Evolutionary conservation across 768 basidiomycete species (phyloP).

Genomic region (Serendipita sp.): DNA sequence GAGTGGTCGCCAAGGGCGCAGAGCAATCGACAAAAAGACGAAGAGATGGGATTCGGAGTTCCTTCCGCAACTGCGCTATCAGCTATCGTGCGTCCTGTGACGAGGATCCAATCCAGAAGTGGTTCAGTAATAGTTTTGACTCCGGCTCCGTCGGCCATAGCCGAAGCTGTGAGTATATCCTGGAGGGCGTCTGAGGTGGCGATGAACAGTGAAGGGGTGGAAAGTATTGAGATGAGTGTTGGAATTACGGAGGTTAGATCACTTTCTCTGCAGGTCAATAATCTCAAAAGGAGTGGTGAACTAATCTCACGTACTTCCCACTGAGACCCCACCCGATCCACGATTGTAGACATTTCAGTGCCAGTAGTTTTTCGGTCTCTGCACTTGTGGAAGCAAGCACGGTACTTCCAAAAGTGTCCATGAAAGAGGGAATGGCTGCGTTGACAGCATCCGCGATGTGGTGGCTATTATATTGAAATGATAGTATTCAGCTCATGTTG

Average conservation of each 20-base stretch:
- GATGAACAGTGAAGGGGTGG: slow-evolving; percentile 37
- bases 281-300: slow-evolving; percentile 5
- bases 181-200: slow-evolving; percentile 56
- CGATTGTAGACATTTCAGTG: slow-evolving; percentile 64
- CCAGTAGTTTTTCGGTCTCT: slow-evolving; percentile 43
- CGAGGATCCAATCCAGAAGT: slow-evolving; percentile 61
- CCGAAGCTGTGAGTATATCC: slow-evolving; percentile 62
- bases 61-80: slow-evolving; percentile 22
- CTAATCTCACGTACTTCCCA: slow-evolving; percentile 35
- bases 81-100: slow-evolving; percentile 36
- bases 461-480: slow-evolving; percentile 25
- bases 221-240: slow-evolving; percentile 43
- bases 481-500: slow-evolving; percentile 5
- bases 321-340: slow-evolving; percentile 61
- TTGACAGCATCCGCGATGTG: slow-evolving; percentile 50
- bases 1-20: slow-evolving; percentile 79
- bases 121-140: slow-evolving; percentile 67
- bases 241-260: slow-evolving; percentile 43
- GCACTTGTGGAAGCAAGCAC: slow-evolving; percentile 28
- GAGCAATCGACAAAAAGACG: slow-evolving; percentile 66
- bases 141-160: slow-evolving; percentile 54
- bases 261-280: slow-evolving; percentile 22
- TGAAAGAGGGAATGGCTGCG: slow-evolving; percentile 54
- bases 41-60: slow-evolving; percentile 40
- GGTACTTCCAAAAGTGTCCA: slow-evolving; percentile 46